Base-by-base conservation (phyloP, 768 basidiomycete genomes). In the Mycena belliarum region DNA sequence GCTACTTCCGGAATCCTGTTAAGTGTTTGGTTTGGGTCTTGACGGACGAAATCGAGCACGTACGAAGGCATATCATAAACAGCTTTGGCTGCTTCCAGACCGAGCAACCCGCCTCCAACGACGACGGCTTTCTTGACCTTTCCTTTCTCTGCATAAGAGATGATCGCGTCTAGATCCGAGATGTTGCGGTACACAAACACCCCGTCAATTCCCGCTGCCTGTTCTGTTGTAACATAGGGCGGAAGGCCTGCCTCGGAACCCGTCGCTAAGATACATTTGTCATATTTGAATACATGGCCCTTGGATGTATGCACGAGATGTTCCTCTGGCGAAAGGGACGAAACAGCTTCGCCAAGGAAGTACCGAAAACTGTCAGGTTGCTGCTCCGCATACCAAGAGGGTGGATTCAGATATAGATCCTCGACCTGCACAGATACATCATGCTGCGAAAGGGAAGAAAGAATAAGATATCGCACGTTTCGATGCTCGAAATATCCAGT, bases 1-100 rank as follows among this genome's bases (percentile, higher is more conserved):
- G 76, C 71, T 14, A 83, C 84, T 41, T 80, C 68, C 10, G 72
- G 69, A 52, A 84, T 72, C 1, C 75, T 73, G 23, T 71, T 63
- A 20, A 63, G 64, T 20, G 12, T 9, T 18, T 26, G 38, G 2
- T 21, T 47, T 32, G 12, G 15, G 15, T 28, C 14, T 10, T n/a
- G 50, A 25, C 18, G 37, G 3, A 20, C 51, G 35, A 28, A 60
- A n/a, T 12, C 16, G n/a, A 33, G 2, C 3, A 67, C 70, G 20
- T 49, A 71, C 65, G 70, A 65, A 35, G 70, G 72, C 57, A 88
- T 71, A 67, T 90, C 88, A 63, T 82, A 82, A 8, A 82, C 76
- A 0, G 87, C 88, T 65, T 90, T 89, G 4, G 88, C 89, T 3
- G 88, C 87, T 70, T 89, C 89, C 29, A 91, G 72, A 12, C 88